These are phyloP conservation scores for Aspergillus persii DNA, from an alignment of 2,329 filamentous ascomycete species.

Conservation along the genomic window DNA sequence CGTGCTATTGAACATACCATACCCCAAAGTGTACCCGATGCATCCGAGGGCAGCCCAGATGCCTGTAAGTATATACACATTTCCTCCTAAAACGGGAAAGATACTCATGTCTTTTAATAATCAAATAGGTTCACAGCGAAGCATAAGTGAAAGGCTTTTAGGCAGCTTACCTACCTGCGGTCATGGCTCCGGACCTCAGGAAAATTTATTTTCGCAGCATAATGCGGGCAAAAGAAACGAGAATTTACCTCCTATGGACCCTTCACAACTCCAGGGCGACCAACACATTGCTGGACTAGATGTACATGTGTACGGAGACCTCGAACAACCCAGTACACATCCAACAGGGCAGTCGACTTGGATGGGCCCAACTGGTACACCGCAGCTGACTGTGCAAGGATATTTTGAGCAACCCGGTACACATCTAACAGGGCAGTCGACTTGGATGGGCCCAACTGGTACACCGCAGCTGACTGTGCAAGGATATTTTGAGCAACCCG, in stretches of 20 bases:
- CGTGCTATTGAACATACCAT: too few species aligned
- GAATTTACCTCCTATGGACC: neutral
- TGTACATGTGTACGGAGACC: neutral
- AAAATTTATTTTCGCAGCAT: too few species aligned
- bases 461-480: neutral
- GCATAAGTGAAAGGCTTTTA: too few species aligned
- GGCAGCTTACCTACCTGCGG: too few species aligned
- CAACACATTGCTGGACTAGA: neutral
- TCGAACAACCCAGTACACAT: neutral
- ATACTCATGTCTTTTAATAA: too few species aligned
- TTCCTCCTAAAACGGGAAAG: too few species aligned
- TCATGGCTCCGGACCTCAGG: too few species aligned
- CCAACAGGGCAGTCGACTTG: neutral
- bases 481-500: neutral
- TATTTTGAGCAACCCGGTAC: neutral
- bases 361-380: neutral
- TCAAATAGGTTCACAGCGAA: too few species aligned
- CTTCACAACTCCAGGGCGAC: neutral
- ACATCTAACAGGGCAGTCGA: neutral
- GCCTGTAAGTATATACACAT: too few species aligned
- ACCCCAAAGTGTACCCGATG: too few species aligned
- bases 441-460: neutral
- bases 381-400: neutral
- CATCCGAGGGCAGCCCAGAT: too few species aligned
- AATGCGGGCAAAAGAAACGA: neutral